Conservation (phyloP, 331 rosid species). For the Rosa hybrid region DNA sequence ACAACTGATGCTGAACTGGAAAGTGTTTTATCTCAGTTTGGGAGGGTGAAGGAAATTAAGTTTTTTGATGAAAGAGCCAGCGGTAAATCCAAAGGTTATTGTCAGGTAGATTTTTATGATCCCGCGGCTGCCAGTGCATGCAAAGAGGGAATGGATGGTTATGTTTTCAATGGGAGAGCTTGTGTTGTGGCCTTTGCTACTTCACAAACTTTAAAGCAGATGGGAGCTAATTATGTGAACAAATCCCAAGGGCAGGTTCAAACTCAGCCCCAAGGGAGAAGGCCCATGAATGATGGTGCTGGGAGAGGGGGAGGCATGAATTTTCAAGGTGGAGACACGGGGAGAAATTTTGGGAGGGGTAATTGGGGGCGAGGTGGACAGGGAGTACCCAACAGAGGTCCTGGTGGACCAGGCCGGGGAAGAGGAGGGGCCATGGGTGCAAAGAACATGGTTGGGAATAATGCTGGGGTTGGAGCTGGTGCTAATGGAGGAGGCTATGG, state of each 20-base stretch:
- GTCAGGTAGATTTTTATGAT: slow-evolving; percentile 59
- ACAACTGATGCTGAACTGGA: slow-evolving; percentile 61
- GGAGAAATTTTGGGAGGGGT: slow-evolving; percentile 52
- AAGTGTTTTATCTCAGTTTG: slow-evolving; percentile 42
- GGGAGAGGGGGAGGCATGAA: slow-evolving; percentile 43
- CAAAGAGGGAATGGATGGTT: slow-evolving; percentile 65
- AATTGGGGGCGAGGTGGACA: slow-evolving; percentile 59
- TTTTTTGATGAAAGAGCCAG: slow-evolving; percentile 62
- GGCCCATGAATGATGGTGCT: slow-evolving; percentile 40
- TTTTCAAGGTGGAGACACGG: slow-evolving; percentile 46
- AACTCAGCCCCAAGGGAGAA: slow-evolving; percentile 50
- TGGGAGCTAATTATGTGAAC: slow-evolving; percentile 53
- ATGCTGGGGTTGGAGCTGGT: slow-evolving; percentile 35
- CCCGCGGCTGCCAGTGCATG: slow-evolving; percentile 46
- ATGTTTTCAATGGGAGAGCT: slow-evolving; percentile 53
- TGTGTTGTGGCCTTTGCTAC: slow-evolving; percentile 65
- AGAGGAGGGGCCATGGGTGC: slow-evolving; percentile 51
- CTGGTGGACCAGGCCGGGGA: slow-evolving; percentile 42
- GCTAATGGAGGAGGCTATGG: slow-evolving; percentile 45
- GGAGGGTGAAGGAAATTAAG: slow-evolving; percentile 56
- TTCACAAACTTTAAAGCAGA: slow-evolving; percentile 46
- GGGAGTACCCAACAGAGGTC: slow-evolving; percentile 40
- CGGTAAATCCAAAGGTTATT: slow-evolving; percentile 67
- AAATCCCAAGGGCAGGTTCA: slow-evolving; percentile 39
- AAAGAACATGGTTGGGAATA: slow-evolving; percentile 37